phyloP scores from a whole-genome alignment of 192 early-diverging fungal species.

The Backusella westeae region DNA sequence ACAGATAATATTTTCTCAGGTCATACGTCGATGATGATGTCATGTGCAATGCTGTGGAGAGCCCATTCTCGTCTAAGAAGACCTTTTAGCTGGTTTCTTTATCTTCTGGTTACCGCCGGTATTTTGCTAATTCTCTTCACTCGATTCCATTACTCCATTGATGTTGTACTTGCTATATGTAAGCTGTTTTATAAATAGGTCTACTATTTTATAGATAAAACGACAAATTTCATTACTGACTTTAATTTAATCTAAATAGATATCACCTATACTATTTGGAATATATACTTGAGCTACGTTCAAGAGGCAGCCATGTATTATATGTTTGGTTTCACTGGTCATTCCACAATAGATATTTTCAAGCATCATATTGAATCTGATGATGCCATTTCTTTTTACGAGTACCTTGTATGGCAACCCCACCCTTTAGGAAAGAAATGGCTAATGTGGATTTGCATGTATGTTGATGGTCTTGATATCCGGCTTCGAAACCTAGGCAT shows the following conservation, averaged over 20 bases:
- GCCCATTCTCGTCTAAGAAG: constrained; percentile 47
- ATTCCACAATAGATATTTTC: constrained; percentile 23
- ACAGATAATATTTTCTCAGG: constrained; percentile 67
- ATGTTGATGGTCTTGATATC: constrained; percentile 26
- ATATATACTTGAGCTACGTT: constrained; percentile 20
- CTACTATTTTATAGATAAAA: neutral
- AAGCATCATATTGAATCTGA: neutral
- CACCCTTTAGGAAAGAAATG: constrained; percentile 23
- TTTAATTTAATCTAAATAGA: constrained; percentile 3
- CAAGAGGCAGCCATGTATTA: constrained; percentile 27
- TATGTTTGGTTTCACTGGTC: constrained; percentile 14
- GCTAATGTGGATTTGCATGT: constrained; percentile 29
- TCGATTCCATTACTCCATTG: constrained; percentile 61
- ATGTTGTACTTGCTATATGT: constrained; percentile 52
- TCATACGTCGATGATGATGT: constrained; percentile 55
- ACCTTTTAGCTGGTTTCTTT: constrained; percentile 38
- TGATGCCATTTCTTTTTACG: constrained; percentile 9
- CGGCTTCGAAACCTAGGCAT: constrained; percentile 16
- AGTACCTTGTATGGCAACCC: constrained; percentile 24
- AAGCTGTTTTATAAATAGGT: neutral
- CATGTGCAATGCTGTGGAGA: constrained; percentile 54
- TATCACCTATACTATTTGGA: constrained; percentile 24
- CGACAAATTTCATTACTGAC: neutral
- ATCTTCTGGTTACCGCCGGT: constrained; percentile 37
- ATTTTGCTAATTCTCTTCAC: constrained; percentile 52